Evolutionary conservation across 2,329 filamentous ascomycete genomes (phyloP), one percentile per base, ranked within the genome.

Genomic region (Penicillium sp.): DNA sequence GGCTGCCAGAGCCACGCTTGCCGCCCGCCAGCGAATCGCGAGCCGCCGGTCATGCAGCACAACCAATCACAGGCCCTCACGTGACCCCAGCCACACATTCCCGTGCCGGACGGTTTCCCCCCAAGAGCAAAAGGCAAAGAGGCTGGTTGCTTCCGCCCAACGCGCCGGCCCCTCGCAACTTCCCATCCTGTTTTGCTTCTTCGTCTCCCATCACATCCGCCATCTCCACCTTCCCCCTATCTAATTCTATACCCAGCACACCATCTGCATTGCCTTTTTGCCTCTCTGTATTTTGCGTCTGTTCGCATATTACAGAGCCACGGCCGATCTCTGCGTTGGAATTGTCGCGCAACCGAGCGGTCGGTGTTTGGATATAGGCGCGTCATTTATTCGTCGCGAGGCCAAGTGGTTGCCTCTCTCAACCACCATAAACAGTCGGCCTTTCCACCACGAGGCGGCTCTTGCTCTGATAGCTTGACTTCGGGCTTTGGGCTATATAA

Each of bases 31-130:
- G n/a, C 16, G 35, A 11, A 40, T 40, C 16, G 26, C 35, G 14
- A 40, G 35, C 5, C 8, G 14, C n/a, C 8, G 12, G 1, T 14
- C 35, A 49, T 21, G 20, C 2, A 2, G 16, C 30, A 5, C 28
- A 42, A 30, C 47, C 42, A 47, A 57, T 53, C 21, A 54, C 16
- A 16, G 46, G 9, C 7, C 23, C 6, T 3, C 66, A 67, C 66
- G 68, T 71, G 68, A 69, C 46, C 63, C 64, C 66, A 70, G 64
- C 68, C 68, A 61, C 59, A 50, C 58, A 57, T 61, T 57, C 59
- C 56, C 52, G 24, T 56, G 50, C 54, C 58, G 47, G 35, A 42
- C 47, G 50, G 48, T 38, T 49, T 42, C 20, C 20, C 46, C 45
- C 52, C 30, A 24, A 46, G 49, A 30, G 35, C 8, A 21, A 23